Evolutionary conservation across 306 rosid genomes (phyloP).

Genomic region (Prunus salicina): DNA sequence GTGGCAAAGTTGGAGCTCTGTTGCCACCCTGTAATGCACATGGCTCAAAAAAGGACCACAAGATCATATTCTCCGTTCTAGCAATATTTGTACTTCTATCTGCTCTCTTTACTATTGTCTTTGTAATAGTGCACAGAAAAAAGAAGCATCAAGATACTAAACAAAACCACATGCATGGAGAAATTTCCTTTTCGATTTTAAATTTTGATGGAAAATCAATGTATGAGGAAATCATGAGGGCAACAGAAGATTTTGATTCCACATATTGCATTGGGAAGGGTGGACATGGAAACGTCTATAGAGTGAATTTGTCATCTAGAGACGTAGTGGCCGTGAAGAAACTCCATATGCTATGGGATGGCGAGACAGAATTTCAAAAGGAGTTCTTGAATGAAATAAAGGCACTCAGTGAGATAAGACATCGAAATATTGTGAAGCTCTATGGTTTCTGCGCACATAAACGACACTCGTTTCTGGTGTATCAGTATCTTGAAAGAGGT

Average conservation of each 20-base stretch:
- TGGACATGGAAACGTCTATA: slow-evolving; percentile 18
- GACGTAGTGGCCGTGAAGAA: slow-evolving; percentile 13
- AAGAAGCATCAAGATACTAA: too few species aligned
- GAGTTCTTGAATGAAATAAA: slow-evolving; percentile 8
- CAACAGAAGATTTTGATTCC: slow-evolving; percentile 5
- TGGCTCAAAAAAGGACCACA: background rate
- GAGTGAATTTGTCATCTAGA: background rate
- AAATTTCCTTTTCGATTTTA: background rate
- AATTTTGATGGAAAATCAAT: slow-evolving; percentile 6
- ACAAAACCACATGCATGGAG: background rate
- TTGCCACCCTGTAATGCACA: background rate
- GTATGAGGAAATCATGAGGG: slow-evolving; percentile 9
- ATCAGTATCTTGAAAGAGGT: slow-evolving; percentile 16
- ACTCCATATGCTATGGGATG: background rate
- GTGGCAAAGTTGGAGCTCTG: background rate
- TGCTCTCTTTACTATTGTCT: background rate
- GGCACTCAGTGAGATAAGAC: slow-evolving; percentile 5
- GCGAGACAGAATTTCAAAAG: background rate
- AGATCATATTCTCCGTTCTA: background rate
- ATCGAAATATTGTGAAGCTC: slow-evolving; percentile 17
- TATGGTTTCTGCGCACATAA: slow-evolving; percentile 5
- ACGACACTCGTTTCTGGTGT: background rate
- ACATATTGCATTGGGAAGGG: slow-evolving; percentile 8
- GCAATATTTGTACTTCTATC: background rate
- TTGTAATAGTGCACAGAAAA: too few species aligned